These are phyloP conservation scores for Aurantiochytrium sp. DNA, from an alignment of 108 stramenopile species.

Conservation along the genomic window DNA sequence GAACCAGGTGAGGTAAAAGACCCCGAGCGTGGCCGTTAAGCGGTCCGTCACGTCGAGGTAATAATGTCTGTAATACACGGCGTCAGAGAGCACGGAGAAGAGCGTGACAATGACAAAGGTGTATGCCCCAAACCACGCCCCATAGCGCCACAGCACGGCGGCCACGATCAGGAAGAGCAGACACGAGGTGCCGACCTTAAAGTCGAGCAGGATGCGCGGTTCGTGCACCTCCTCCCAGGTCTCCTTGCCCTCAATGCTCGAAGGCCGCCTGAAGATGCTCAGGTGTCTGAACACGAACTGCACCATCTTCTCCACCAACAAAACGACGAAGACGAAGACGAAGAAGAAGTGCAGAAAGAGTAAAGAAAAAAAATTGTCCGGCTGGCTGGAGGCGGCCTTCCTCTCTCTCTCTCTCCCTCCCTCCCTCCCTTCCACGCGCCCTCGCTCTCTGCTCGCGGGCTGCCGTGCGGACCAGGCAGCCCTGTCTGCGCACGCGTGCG, in stretches of 20 bases:
- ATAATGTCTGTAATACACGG: background rate
- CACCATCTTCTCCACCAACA: background rate
- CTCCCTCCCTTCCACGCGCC: too few species aligned
- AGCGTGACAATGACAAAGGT: background rate
- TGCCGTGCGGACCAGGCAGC: too few species aligned
- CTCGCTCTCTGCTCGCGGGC: too few species aligned
- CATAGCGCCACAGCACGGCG: background rate
- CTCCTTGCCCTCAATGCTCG: background rate
- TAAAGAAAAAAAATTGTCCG: too few species aligned
- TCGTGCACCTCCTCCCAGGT: constrained; percentile 9
- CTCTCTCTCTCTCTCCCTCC: too few species aligned
- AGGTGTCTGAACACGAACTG: background rate
- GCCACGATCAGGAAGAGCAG: background rate
- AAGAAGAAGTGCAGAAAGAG: too few species aligned
- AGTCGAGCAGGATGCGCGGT: background rate
- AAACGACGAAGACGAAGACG: too few species aligned
- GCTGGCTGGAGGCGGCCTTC: too few species aligned
- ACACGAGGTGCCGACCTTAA: constrained; percentile 3
- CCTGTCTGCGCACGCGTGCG: too few species aligned
- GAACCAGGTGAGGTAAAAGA: background rate
- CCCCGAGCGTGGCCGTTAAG: background rate
- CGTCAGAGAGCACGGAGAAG: background rate
- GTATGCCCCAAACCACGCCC: background rate
- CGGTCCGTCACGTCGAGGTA: constrained; percentile 1
- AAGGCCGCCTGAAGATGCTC: constrained; percentile 1